Conservation (phyloP, 306 rosid species). For the Biancaea sappan region DNA sequence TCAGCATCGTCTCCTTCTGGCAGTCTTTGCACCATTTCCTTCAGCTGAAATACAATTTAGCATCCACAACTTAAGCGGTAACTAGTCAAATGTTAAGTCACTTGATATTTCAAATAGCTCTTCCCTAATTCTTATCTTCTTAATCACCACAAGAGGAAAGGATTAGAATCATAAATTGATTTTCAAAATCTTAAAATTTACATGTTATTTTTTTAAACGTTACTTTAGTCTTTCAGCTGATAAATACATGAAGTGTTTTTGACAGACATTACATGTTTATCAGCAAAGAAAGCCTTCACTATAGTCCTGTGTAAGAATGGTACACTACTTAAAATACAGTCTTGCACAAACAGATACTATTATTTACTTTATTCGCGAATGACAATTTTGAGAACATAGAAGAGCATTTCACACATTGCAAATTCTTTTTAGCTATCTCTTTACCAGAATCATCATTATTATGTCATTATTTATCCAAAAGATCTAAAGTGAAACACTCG, state of each 20-base stretch:
- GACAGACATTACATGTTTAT: background rate
- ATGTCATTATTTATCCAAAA: background rate
- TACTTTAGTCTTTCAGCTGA: background rate
- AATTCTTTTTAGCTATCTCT: background rate
- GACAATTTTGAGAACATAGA: background rate
- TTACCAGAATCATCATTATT: background rate
- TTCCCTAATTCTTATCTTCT: background rate
- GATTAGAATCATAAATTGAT: conserved; percentile 10
- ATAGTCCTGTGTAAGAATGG: background rate
- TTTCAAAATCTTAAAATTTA: background rate
- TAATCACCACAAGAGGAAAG: background rate
- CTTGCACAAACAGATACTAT: background rate
- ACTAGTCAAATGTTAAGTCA: conserved; percentile 20
- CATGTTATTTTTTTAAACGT: background rate
- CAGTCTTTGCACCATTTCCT: conserved; percentile 62
- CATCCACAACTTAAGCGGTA: conserved; percentile 35
- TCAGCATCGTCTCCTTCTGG: conserved; percentile 59
- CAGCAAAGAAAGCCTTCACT: background rate
- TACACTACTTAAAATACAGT: background rate
- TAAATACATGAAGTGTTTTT: background rate
- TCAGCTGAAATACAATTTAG: conserved; percentile 55
- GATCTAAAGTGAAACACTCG: background rate
- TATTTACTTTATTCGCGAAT: background rate
- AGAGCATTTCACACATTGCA: background rate
- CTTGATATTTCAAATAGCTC: conserved; percentile 11